phyloP scores from a whole-genome alignment of 2,329 filamentous ascomycete genomes.

The Fusarium gaditjirri region DNA sequence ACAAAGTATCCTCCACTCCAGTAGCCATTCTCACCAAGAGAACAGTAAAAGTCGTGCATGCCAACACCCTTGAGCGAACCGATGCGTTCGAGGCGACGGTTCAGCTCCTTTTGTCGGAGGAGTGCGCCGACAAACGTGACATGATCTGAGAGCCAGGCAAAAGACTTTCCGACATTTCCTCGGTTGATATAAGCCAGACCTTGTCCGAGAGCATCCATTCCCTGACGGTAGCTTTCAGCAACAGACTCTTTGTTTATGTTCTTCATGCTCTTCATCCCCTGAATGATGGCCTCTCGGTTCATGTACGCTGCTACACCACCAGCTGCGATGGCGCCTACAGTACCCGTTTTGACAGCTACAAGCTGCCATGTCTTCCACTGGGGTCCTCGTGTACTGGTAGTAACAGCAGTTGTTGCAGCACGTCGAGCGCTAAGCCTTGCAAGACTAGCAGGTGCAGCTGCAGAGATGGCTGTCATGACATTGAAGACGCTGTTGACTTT shows the following conservation, averaged over 20 bases:
- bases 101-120: conserved; percentile 77
- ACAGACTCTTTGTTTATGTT: conserved; percentile 60
- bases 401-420: conserved; percentile 29
- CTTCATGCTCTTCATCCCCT: conserved; percentile 58
- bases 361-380: conserved; percentile 67
- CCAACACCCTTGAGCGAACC: conserved; percentile 71
- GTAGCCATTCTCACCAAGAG: conserved; percentile 76
- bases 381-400: conserved; percentile 46
- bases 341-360: conserved; percentile 83
- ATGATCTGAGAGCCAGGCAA: conserved; percentile 83
- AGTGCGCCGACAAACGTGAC: conserved; percentile 87
- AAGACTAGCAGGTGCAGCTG: conserved; percentile 58
- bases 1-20: conserved; percentile 70
- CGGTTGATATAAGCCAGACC: conserved; percentile 67
- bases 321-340: conserved; percentile 81
- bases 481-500: conserved; percentile 68
- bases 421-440: conserved; percentile 44
- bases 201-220: conserved; percentile 61
- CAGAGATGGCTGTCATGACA: conserved; percentile 64
- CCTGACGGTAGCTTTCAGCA: conserved; percentile 60
- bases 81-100: conserved; percentile 72
- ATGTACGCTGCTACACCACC: conserved; percentile 85
- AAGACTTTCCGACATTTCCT: conserved; percentile 72
- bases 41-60: conserved; percentile 80
- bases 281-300: conserved; percentile 75